Evolutionary conservation across 192 early-diverging fungal species (phyloP), one percentile per base, ranked within the genome.

Genomic region (Linderina pennispora): DNA sequence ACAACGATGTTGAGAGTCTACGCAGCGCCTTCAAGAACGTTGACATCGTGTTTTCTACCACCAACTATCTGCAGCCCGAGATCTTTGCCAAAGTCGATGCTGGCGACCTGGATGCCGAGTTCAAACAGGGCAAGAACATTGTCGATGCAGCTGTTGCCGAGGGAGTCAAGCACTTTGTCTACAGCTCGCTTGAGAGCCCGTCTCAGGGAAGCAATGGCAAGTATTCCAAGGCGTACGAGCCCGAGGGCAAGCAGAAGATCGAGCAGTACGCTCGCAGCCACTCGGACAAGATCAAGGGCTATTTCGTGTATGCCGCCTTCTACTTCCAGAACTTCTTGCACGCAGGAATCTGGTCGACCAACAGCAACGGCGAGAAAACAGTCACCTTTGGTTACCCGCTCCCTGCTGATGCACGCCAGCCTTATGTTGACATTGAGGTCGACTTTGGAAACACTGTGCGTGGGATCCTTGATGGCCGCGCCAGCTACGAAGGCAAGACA

Each of bases 121-220:
- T 50, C 39, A 23, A 38, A 7, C 49, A 50, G 49, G 49, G 49
- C 2, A 25, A 26, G 15, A 32, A 40, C 11, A 32, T 42, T 10
- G 49, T 40, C 24, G 38, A 50, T 31, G 49, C 49, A 8, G 49
- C 49, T 5, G 31, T 40, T 3, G 15, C 23, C 23, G 15, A 24
- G 26, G 39, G 39, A 0, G 39, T 50, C 28, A 38, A 50, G 40
- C 49, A 50, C 40, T 0, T 50, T 13, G 40, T 50, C n/a, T 50
- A 34, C 10, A 41, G 38, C 19, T 41, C 49, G 3, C 11, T 41
- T 13, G 24, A 21, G 6, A 36, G 39, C 26, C 14, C 40, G 9
- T 4, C 8, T 6, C 26, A 40, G 28, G 18, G 32, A 1, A 23
- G 23, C 38, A 19, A 21, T 5, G 49, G 49, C 4, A 40, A 42